phyloP scores from a whole-genome alignment of 2,329 filamentous ascomycete genomes.

The Nannizzia gypsea region DNA sequence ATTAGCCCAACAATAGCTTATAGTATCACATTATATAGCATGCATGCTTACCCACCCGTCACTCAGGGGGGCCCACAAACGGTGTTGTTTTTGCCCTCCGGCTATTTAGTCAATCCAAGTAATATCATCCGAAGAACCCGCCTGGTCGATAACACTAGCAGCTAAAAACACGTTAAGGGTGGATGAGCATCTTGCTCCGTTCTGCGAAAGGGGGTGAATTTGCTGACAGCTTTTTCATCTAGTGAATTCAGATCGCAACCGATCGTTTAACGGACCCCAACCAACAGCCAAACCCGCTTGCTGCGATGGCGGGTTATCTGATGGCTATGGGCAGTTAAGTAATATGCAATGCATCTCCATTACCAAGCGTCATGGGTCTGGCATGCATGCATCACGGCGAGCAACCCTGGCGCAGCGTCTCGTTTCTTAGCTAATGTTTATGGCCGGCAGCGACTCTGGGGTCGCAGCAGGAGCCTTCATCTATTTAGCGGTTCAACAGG shows the following conservation, averaged over 20 bases:
- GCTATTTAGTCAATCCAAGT: background rate
- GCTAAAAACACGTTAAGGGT: background rate
- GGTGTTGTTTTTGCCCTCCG: background rate
- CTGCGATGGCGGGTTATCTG: background rate
- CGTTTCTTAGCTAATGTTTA: background rate
- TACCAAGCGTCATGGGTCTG: background rate
- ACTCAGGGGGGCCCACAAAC: background rate
- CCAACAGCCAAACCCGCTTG: background rate
- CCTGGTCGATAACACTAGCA: background rate
- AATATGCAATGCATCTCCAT: background rate
- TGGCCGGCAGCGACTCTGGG: too few species aligned
- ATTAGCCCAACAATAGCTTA: background rate
- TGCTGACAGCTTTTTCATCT: background rate
- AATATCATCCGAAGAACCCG: background rate
- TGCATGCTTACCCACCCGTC: background rate
- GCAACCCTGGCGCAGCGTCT: background rate
- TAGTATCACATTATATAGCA: slow-evolving; percentile 1
- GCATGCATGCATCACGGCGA: background rate
- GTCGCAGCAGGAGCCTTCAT: too few species aligned
- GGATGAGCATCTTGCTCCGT: background rate
- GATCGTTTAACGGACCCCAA: background rate
- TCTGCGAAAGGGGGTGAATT: background rate
- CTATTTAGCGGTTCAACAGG: too few species aligned
- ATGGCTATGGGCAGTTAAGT: background rate
- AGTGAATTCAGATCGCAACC: background rate